Evolutionary conservation across 2,329 filamentous ascomycete genomes (phyloP).

Genomic region (Colletotrichum eleusines): DNA sequence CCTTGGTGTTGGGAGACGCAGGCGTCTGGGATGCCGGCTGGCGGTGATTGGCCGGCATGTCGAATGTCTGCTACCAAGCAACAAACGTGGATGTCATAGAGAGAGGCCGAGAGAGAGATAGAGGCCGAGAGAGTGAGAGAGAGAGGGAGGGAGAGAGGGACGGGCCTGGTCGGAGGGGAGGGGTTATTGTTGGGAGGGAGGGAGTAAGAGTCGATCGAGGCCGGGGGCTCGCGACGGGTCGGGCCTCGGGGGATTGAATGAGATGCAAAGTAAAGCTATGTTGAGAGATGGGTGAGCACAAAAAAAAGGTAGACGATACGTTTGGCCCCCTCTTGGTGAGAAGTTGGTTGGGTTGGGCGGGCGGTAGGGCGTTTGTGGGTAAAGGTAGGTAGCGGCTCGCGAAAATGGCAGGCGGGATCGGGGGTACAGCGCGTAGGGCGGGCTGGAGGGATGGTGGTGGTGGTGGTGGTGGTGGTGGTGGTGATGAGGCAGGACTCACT

Average conservation of each 20-base stretch:
- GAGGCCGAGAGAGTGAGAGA: not conserved
- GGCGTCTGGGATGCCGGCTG: slow-evolving; percentile 62
- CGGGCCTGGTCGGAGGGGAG: slow-evolving; percentile 36
- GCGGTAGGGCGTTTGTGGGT: slow-evolving; percentile 34
- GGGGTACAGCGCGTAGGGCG: slow-evolving; percentile 34
- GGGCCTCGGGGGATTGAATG: slow-evolving; percentile 13
- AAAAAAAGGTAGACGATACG: not conserved
- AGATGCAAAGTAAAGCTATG: slow-evolving; percentile 17
- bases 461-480: slow-evolving; percentile 16
- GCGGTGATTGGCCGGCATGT: slow-evolving; percentile 66
- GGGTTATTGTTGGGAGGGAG: not conserved
- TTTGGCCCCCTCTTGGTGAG: slow-evolving; percentile 22
- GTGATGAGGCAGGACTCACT: slow-evolving; percentile 41
- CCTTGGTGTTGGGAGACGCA: slow-evolving; percentile 64
- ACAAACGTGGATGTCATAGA: slow-evolving; percentile 55
- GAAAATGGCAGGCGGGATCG: slow-evolving; percentile 36
- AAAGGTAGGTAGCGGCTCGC: slow-evolving; percentile 31
- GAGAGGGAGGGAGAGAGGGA: not conserved
- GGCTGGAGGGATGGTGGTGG: slow-evolving; percentile 16
- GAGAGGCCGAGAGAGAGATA: slow-evolving; percentile 41
- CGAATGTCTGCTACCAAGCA: slow-evolving; percentile 51
- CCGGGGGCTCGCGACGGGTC: not conserved
- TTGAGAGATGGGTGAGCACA: slow-evolving; percentile 23
- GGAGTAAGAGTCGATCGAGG: not conserved
- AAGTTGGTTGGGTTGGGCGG: slow-evolving; percentile 22